phyloP scores from a whole-genome alignment of 306 rosid genomes.

The Herpetospermum pedunculosum region DNA sequence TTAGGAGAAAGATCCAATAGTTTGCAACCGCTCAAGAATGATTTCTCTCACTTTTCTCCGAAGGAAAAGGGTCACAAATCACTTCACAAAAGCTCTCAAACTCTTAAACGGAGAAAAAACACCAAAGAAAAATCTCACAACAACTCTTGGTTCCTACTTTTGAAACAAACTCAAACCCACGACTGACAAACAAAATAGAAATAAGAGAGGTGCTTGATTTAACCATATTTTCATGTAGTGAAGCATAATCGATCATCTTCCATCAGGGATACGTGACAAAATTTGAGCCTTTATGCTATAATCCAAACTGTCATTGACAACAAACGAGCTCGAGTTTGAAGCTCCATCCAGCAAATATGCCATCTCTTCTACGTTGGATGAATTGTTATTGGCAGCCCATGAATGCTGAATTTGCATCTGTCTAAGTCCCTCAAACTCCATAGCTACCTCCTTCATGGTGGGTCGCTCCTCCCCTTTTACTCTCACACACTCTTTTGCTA shows the following conservation, averaged over 20 bases:
- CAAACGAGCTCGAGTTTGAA: background rate
- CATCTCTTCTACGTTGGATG: slow-evolving; percentile 6
- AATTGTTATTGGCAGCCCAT: background rate
- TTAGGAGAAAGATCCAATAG: too few species aligned
- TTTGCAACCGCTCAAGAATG: too few species aligned
- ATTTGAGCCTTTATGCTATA: background rate
- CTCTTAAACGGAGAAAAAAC: too few species aligned
- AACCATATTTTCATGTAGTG: background rate
- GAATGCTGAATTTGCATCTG: slow-evolving; percentile 2
- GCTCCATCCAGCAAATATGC: background rate
- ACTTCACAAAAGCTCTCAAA: too few species aligned
- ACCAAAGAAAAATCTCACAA: too few species aligned
- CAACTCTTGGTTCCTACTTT: too few species aligned
- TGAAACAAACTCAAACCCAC: too few species aligned
- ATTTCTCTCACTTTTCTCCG: too few species aligned
- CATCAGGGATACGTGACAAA: background rate
- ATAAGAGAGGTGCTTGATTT: background rate
- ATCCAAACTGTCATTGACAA: background rate
- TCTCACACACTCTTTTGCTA: slow-evolving; percentile 24
- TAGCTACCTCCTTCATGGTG: slow-evolving; percentile 42
- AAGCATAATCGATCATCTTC: background rate
- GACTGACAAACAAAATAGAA: too few species aligned
- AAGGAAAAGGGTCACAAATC: too few species aligned
- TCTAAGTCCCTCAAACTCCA: slow-evolving; percentile 26
- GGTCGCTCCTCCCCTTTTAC: slow-evolving; percentile 43